Conservation (phyloP, 2,329 filamentous ascomycete species). For the Fusarium mundagurra region DNA sequence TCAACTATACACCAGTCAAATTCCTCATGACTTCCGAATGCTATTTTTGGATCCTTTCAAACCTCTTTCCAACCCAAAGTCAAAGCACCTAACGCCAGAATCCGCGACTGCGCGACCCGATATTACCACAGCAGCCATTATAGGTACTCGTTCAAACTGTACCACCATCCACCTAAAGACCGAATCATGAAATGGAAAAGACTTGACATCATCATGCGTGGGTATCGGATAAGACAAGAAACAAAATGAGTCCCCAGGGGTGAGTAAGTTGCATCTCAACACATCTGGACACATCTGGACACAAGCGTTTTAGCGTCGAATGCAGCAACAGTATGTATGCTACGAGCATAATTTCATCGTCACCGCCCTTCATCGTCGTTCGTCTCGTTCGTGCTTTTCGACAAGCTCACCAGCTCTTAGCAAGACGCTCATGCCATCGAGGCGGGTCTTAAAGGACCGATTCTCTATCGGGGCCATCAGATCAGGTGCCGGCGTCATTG, state of each 20-base stretch:
- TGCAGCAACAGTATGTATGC: background rate
- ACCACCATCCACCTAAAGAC: conserved; percentile 1
- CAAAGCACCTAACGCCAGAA: conserved; percentile 23
- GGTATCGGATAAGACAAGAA: conserved; percentile 34
- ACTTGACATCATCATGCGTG: conserved; percentile 27
- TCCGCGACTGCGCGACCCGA: conserved; percentile 1
- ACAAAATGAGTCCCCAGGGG: background rate
- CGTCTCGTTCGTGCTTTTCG: conserved; percentile 51
- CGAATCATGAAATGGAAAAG: conserved; percentile 6
- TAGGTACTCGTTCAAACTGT: background rate
- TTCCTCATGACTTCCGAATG: background rate
- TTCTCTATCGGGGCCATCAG: conserved; percentile 27
- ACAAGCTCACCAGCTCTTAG: conserved; percentile 69
- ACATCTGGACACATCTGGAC: background rate
- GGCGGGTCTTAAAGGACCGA: conserved; percentile 40
- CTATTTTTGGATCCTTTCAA: conserved; percentile 4
- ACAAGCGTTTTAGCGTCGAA: background rate
- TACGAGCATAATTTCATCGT: background rate
- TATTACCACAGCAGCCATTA: conserved; percentile 22
- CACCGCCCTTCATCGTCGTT: conserved; percentile 17
- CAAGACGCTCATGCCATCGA: conserved; percentile 69
- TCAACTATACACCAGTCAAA: background rate
- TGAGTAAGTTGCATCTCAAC: background rate
- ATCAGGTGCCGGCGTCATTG: conserved; percentile 45
- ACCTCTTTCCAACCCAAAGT: background rate